Percentiles rank a stretch among this genome's conserved stretches.
Evolutionary conservation across 2,329 filamentous ascomycete genomes (phyloP).

Genomic region (Coniochaeta sp.): DNA sequence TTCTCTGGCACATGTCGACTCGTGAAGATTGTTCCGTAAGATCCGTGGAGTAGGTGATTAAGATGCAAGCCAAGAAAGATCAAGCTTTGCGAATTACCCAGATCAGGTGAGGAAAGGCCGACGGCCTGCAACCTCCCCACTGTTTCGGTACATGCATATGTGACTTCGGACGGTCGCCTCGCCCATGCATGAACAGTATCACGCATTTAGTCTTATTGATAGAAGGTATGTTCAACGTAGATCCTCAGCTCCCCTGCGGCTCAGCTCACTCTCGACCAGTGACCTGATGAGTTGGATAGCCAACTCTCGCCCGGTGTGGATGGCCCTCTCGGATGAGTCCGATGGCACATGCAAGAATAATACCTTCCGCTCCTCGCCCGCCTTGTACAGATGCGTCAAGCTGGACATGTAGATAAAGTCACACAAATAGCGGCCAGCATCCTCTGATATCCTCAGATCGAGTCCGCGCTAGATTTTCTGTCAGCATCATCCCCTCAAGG

Average conservation of each 20-base stretch:
- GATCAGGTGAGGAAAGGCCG: too few species aligned
- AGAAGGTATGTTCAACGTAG: too few species aligned
- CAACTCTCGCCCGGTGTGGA: constrained; percentile 44
- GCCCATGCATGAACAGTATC: too few species aligned
- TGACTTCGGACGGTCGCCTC: too few species aligned
- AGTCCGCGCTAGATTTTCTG: constrained; percentile 19
- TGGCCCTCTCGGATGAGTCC: constrained; percentile 39
- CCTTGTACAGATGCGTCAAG: constrained; percentile 48
- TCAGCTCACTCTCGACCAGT: constrained; percentile 44
- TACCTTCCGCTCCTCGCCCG: constrained; percentile 40
- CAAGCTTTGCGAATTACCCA: too few species aligned
- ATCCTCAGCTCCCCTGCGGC: constrained; percentile 9
- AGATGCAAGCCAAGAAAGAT: too few species aligned
- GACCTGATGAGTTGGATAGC: constrained; percentile 48
- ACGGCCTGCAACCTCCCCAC: too few species aligned
- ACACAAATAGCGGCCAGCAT: constrained; percentile 68
- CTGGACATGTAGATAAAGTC: constrained; percentile 74
- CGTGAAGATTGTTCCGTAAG: too few species aligned
- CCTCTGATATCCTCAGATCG: constrained; percentile 54
- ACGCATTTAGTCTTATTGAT: too few species aligned
- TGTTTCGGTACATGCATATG: too few species aligned
- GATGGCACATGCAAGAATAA: constrained; percentile 69
- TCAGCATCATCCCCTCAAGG: neutral
- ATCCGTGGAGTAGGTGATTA: too few species aligned
- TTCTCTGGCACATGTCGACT: neutral